phyloP scores from a whole-genome alignment of 2,329 filamentous ascomycete species.

The Paramyrothecium sp. region DNA sequence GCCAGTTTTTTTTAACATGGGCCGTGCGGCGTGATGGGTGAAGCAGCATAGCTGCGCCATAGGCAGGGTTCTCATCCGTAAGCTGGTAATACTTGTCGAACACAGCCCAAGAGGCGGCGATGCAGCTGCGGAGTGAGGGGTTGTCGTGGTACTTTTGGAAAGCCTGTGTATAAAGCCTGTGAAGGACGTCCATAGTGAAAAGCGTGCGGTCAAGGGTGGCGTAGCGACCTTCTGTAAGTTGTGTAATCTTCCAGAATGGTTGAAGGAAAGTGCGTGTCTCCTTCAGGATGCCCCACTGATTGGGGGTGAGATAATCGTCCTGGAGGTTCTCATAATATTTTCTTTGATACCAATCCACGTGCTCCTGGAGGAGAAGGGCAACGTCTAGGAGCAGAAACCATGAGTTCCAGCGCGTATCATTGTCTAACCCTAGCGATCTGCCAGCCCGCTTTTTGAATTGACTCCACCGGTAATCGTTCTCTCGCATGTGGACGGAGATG shows the following conservation, averaged over 20 bases:
- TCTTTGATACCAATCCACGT: background rate
- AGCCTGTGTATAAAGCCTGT: too few relatives aligned
- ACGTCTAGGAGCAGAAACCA: conserved; percentile 5
- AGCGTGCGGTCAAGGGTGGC: background rate
- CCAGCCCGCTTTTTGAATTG: conserved; percentile 3
- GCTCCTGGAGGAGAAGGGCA: conserved; percentile 1
- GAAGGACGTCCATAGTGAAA: too few relatives aligned
- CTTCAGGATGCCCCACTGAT: conserved; percentile 4
- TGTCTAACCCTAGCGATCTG: conserved; percentile 2
- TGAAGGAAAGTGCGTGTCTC: conserved; percentile 2
- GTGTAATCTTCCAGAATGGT: conserved; percentile 2
- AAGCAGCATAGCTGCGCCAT: conserved; percentile 2
- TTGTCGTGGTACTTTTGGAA: too few relatives aligned
- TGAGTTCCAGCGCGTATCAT: conserved; percentile 6
- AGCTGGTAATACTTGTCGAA: conserved; percentile 6
- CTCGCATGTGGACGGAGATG: too few relatives aligned
- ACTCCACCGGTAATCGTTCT: too few relatives aligned
- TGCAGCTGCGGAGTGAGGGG: too few relatives aligned
- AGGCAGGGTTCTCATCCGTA: conserved; percentile 4
- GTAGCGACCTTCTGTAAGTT: conserved; percentile 1
- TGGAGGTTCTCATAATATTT: conserved; percentile 1
- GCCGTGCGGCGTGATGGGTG: background rate
- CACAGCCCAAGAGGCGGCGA: conserved; percentile 2
- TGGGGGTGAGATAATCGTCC: conserved; percentile 1
- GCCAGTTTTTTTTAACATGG: background rate